These are phyloP conservation scores for Wickerhamomyces chaumierensis DNA, from an alignment of 805 yeast species.

Conservation along the genomic window DNA sequence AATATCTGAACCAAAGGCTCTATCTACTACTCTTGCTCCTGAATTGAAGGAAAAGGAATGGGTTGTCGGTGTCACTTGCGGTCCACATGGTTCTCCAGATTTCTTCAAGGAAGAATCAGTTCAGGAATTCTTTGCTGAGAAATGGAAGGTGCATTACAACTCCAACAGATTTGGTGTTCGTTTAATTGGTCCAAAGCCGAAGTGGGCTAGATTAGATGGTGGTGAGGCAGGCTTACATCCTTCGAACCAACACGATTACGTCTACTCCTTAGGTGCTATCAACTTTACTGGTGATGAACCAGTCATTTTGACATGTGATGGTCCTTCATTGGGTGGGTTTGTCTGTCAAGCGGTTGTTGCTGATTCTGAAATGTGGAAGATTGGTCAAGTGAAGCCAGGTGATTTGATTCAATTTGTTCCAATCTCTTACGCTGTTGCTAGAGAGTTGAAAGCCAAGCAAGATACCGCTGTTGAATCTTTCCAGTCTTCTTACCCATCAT, in stretches of 20 bases:
- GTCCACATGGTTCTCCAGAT: conserved; percentile 98
- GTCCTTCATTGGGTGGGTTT: conserved; percentile 95
- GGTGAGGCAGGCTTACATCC: conserved; percentile 98
- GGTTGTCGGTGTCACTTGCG: conserved; percentile 89
- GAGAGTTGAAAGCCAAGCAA: conserved; percentile 47
- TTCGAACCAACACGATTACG: conserved; percentile 97
- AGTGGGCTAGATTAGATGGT: conserved; percentile 94
- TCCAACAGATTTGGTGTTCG: conserved; percentile 96
- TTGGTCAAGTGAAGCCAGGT: conserved; percentile 96
- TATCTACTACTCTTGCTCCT: conserved; percentile 36
- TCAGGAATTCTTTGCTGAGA: conserved; percentile 58
- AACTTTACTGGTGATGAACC: conserved; percentile 99
- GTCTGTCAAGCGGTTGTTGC: conserved; percentile 95
- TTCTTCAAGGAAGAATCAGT: conserved; percentile 73
- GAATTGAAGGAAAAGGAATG: conserved; percentile 32
- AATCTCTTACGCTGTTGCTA: conserved; percentile 56
- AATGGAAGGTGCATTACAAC: conserved; percentile 95
- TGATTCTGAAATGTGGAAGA: conserved; percentile 96
- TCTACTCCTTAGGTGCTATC: conserved; percentile 90
- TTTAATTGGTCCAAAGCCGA: conserved; percentile 88
- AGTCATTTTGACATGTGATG: conserved; percentile 92
- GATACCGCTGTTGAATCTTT: conserved; percentile 39
- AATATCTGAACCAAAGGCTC: conserved; percentile 44
- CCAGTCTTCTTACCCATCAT: conserved; percentile 26
- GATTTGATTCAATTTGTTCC: conserved; percentile 77